Base-by-base conservation (phyloP, 148 eudicot genomes). In the Gaultheria prostrata region DNA sequence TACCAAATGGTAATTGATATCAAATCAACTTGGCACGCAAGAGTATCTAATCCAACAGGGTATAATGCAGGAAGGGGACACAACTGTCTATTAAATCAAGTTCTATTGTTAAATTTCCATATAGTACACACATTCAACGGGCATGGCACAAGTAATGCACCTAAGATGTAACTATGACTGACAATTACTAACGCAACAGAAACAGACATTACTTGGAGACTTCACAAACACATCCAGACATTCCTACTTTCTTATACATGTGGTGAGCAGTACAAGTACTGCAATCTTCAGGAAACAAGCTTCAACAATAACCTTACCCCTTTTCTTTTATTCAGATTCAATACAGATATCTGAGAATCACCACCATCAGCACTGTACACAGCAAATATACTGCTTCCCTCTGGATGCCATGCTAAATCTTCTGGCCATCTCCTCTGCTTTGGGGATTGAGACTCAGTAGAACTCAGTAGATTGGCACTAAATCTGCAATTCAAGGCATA, bases 341-440 rank as follows among this genome's bases (percentile, higher is more conserved):
- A 78, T 51, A 97, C 85, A 48, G 98, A 90, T 86, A 94, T 91
- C 89, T 97, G 99, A 82, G 95, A 88, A 83, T 97, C 99, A 82
- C 97, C 96, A 76, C 89, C 92, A 91, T 97, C 99, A 59, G 99
- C 98, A 88, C 76, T 90, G 78, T 94, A 97, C 45, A 92, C 99
- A 70, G 93, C 87, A 83, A 94, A 76, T 67, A 97, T 76, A 82
- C 89, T 88, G 82, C 71, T 87, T 69, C 99, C 99, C 48, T 87
- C 91, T n/a, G 98, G 99, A 87, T 94, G 99, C 97, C 98, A 97
- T 45, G 99, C 94, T 83, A 94, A 88, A 90, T 97, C 99, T 92
- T 97, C 99, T 48, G 99, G 96, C 99, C 99, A 97, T 88, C 98
- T 92, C 88, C 96, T 92, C 73, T 90, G 92, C 89, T 92, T 94